Evolutionary conservation across 768 basidiomycete genomes (phyloP), one percentile per base, ranked within the genome.

Genomic region (Antrodiella citrinella): DNA sequence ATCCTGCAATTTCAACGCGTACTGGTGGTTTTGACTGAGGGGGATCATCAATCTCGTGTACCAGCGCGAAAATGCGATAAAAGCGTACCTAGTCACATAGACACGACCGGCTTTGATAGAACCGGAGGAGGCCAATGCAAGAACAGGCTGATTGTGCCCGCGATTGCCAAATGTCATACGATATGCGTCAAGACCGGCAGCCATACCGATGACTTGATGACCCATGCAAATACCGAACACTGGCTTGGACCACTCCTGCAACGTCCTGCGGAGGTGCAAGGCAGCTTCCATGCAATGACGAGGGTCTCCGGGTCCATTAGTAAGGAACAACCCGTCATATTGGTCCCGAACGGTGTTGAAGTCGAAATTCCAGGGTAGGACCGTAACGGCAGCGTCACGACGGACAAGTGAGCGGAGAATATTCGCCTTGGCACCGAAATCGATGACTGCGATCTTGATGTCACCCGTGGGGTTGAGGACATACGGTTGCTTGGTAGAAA

Each of bases 181-280:
- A 67, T 98, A 97, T 18, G 94, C 91, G 57, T 96, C 94, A 48
- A 97, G 67, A 19, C 96, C 95, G 20, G 93, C 95, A 22, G 95
- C 96, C 76, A 99, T 88, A 45, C 95, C 96, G 57, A 99, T 88
- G 58, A 99, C 79, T 68, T 98, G 95, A 65, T 98, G 91, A 46
- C 95, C 96, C 96, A 99, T 98, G 69, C 96, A 99, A 57, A 99
- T 94, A 48, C 96, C 96, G 57, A 98, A 98, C 38, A 98, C 77
- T 10, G 96, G 96, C 64, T 83, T 91, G 63, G 82, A 70, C 95
- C 95, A 98, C 67, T 94, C 91, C 25, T 74, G 59, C 46, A 99
- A 68, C 10, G 92, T 95, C 60, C 77, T 77, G 57, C 91, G 80
- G 42, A 98, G 78, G 54, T 86, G 80, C 50, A 82, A 61, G 9